These are phyloP conservation scores for Pichia sp. DNA, from an alignment of 1,139 yeast species.

Conservation along the genomic window DNA sequence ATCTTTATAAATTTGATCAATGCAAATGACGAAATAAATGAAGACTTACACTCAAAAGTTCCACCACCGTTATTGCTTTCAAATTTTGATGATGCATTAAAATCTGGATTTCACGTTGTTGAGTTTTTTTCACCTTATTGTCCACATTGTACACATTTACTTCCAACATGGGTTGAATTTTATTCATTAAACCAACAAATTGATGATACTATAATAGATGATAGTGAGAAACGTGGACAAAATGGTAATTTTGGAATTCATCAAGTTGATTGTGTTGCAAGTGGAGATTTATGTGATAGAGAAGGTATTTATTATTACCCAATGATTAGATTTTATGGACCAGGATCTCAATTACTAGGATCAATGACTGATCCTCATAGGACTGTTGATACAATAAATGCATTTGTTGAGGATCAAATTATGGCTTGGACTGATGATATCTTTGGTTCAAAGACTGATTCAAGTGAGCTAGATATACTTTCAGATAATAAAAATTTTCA, in stretches of 20 bases:
- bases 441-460: not conserved
- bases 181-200: conserved; percentile 39
- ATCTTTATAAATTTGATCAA: not conserved
- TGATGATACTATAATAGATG: not conserved
- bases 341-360: conserved; percentile 36
- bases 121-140: conserved; percentile 71
- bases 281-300: conserved; percentile 63
- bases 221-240: not conserved
- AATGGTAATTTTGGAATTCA: conserved; percentile 39
- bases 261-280: conserved; percentile 67
- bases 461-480: not conserved
- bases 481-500: conserved; percentile 2
- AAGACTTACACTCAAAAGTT: conserved; percentile 13
- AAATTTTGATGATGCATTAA: conserved; percentile 40
- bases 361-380: conserved; percentile 31
- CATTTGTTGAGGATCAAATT: conserved; percentile 46
- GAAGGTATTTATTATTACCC: conserved; percentile 58
- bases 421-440: conserved; percentile 31
- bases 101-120: conserved; percentile 47
- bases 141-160: conserved; percentile 58
- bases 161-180: conserved; percentile 59
- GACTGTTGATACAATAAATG: conserved; percentile 42
- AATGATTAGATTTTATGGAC: conserved; percentile 52
- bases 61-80: conserved; percentile 27
- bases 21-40: not conserved